Conservation (phyloP, 805 yeast genomes). For the Candida mattraensis region DNA sequence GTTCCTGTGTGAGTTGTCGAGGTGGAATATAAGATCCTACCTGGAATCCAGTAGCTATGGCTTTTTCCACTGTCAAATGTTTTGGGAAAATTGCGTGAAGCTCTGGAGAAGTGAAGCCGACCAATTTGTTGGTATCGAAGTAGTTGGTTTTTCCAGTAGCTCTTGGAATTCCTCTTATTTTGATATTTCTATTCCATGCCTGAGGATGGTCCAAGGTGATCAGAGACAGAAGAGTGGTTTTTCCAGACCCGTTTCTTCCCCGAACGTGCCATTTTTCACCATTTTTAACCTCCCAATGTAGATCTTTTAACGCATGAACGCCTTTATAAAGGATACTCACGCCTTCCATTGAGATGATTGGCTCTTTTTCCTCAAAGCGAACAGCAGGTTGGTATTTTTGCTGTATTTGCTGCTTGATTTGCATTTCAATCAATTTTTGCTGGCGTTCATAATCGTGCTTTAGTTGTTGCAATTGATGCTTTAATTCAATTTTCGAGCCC, state of each 20-base stretch:
- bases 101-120: conserved; percentile 92
- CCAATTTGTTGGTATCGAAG: conserved; percentile 72
- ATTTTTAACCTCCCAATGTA: conserved; percentile 62
- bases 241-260: conserved; percentile 93
- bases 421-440: conserved; percentile 19
- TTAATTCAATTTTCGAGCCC: conserved; percentile 43
- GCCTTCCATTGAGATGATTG: conserved; percentile 52
- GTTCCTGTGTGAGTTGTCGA: conserved; percentile 36
- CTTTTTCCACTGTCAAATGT: conserved; percentile 48
- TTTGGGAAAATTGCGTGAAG: conserved; percentile 82
- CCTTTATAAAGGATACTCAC: conserved; percentile 70
- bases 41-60: conserved; percentile 71
- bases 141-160: conserved; percentile 73
- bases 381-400: conserved; percentile 10
- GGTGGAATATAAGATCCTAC: conserved; percentile 66
- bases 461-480: conserved; percentile 21
- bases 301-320: conserved; percentile 53
- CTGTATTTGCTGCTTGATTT: conserved; percentile 14
- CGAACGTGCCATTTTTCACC: conserved; percentile 88
- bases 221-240: conserved; percentile 80
- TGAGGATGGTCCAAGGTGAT: conserved; percentile 96
- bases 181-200: conserved; percentile 77
- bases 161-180: conserved; percentile 64
- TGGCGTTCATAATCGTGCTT: conserved; percentile 23
- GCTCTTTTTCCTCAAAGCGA: conserved; percentile 1